Evolutionary conservation across 1,139 yeast genomes (phyloP).

Genomic region (Tardiomyces digboiensis): DNA sequence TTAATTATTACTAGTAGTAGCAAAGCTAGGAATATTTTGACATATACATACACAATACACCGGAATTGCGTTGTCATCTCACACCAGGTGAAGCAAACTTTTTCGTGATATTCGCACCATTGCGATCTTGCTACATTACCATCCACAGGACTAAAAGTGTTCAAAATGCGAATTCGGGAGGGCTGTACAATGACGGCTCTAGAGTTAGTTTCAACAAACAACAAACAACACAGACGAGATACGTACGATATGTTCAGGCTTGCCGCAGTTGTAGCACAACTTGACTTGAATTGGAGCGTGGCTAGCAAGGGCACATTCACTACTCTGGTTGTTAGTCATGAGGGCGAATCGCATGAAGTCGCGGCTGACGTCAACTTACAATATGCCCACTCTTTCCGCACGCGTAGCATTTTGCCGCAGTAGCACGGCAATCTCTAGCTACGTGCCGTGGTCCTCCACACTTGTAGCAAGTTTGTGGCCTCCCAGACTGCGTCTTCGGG

Average conservation of each 20-base stretch:
- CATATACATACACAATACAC: too few species aligned
- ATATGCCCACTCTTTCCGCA: constrained; percentile 84
- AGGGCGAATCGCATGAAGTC: too few species aligned
- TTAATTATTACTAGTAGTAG: too few species aligned
- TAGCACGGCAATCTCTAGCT: constrained; percentile 85
- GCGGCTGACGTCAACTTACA: too few species aligned
- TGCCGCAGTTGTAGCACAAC: not conserved
- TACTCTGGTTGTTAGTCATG: not conserved
- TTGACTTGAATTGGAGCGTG: not conserved
- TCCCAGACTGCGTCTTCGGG: constrained; percentile 17
- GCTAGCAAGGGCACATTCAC: not conserved
- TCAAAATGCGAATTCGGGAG: too few species aligned
- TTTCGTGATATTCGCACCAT: too few species aligned
- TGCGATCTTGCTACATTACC: too few species aligned
- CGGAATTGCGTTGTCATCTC: too few species aligned
- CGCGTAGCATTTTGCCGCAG: constrained; percentile 70
- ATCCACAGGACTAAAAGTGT: too few species aligned
- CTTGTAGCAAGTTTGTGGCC: constrained; percentile 68
- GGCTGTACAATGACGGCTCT: not conserved
- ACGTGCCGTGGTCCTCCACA: constrained; percentile 93
- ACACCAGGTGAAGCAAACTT: too few species aligned
- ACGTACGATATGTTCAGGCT: not conserved
- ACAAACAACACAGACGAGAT: not conserved
- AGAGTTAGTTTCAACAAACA: constrained; percentile 1
- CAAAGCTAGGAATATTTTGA: too few species aligned